Conservation (phyloP, 192 early-diverging fungal species). For the Podila epicladia region DNA sequence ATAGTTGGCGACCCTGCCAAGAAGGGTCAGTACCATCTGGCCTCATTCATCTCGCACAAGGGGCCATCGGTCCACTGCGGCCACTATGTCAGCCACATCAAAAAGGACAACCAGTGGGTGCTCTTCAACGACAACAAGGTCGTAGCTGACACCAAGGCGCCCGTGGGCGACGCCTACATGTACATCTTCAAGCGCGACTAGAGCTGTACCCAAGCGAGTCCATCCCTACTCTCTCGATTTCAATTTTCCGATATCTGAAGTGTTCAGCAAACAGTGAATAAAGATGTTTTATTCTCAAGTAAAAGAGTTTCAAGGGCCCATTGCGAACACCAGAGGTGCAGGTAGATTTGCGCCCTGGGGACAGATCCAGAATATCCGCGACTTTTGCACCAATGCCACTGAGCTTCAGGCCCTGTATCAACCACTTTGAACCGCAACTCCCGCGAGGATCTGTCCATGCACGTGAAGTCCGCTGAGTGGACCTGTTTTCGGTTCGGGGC, state of each 20-base stretch:
- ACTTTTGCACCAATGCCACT: too few species aligned
- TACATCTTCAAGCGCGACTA: conserved; percentile 70
- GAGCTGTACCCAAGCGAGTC: not conserved
- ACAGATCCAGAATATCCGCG: too few species aligned
- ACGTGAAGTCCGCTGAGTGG: too few species aligned
- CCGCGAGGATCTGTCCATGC: too few species aligned
- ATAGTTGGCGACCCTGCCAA: conserved; percentile 45
- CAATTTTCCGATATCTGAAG: too few species aligned
- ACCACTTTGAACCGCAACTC: too few species aligned
- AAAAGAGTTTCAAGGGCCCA: not conserved
- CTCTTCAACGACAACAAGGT: conserved; percentile 98
- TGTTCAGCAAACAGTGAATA: too few species aligned
- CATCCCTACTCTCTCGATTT: too few species aligned
- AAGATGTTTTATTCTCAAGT: not conserved
- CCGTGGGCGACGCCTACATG: conserved; percentile 74
- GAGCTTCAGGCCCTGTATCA: too few species aligned
- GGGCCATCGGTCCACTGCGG: conserved; percentile 96
- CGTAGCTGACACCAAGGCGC: conserved; percentile 71
- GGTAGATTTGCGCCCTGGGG: too few species aligned
- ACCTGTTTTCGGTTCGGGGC: too few species aligned
- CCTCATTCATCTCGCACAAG: conserved; percentile 93
- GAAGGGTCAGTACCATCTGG: conserved; percentile 71
- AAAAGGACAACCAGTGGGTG: conserved; percentile 80
- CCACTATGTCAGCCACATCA: conserved; percentile 94
- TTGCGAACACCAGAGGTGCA: too few species aligned